A percentile compares a stretch with the other conserved stretches of the same genome.
phyloP scores from a whole-genome alignment of 306 rosid species.

The Echinosophora koreensis region DNA sequence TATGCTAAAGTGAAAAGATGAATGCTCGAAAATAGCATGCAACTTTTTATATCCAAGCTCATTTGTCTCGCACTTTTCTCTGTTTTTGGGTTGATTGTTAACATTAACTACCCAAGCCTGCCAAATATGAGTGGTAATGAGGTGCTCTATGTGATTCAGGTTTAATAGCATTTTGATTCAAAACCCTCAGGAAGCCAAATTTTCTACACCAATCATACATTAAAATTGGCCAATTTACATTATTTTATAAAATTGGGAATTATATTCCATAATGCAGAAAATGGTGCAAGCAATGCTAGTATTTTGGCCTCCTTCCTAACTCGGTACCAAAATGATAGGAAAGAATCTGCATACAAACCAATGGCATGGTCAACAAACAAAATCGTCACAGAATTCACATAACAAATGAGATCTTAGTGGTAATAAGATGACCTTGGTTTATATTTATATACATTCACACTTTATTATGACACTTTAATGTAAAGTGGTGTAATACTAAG shows the following conservation, averaged over 20 bases:
- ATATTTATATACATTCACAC: no score
- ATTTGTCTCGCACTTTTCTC: slow-evolving; percentile 20
- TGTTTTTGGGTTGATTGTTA: slow-evolving; percentile 36
- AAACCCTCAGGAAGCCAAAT: not conserved
- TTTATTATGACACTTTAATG: no score
- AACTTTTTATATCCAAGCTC: slow-evolving; percentile 13
- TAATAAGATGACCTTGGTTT: not conserved
- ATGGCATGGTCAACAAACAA: slow-evolving; percentile 18
- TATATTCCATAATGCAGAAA: not conserved
- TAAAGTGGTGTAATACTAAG: no score
- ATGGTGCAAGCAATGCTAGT: not conserved
- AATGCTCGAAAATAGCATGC: slow-evolving; percentile 42
- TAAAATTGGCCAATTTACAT: slow-evolving; percentile 5
- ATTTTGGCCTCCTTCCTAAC: not conserved
- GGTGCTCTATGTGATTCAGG: not conserved
- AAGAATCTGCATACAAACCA: slow-evolving; percentile 25
- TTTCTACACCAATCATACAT: not conserved
- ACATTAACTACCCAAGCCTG: slow-evolving; percentile 41
- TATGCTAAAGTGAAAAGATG: slow-evolving; percentile 35
- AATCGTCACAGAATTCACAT: slow-evolving; percentile 15
- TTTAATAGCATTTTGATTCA: not conserved
- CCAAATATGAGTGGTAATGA: slow-evolving; percentile 19
- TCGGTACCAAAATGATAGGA: not conserved
- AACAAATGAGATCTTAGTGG: not conserved
- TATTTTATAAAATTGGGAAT: not conserved